Conservation (phyloP, 768 basidiomycete genomes). For the Kwoniella dejecticola region DNA sequence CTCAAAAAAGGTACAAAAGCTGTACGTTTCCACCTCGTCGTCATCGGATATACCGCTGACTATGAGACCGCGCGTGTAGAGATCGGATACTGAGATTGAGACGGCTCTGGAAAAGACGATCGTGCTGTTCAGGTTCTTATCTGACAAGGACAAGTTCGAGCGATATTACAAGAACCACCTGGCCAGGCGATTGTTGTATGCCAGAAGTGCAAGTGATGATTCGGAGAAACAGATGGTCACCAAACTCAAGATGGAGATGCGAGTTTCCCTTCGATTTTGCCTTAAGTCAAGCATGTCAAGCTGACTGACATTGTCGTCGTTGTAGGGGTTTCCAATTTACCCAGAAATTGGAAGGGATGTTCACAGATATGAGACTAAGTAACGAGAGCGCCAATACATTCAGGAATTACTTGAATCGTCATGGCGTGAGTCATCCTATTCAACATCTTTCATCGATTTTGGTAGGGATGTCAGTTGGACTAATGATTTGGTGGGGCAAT, state of each 20-base stretch:
- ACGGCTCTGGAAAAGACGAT: constrained; percentile 90
- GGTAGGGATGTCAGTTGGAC: background rate
- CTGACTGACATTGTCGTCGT: background rate
- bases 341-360: constrained; percentile 97
- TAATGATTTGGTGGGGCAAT: background rate
- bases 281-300: background rate
- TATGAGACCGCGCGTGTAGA: constrained; percentile 60
- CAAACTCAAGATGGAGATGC: constrained; percentile 89
- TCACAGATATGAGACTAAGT: constrained; percentile 91
- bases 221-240: constrained; percentile 96
- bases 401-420: constrained; percentile 61
- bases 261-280: constrained; percentile 13
- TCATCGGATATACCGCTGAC: background rate
- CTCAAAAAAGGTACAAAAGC: constrained; percentile 92
- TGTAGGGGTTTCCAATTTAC: constrained; percentile 87
- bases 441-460: too few species aligned
- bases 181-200: constrained; percentile 82
- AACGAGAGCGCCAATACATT: constrained; percentile 69
- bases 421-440: constrained; percentile 65
- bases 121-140: constrained; percentile 87
- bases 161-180: constrained; percentile 96
- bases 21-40: constrained; percentile 62
- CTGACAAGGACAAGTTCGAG: constrained; percentile 97
- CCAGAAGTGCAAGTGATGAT: constrained; percentile 91
- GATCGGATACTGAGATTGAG: constrained; percentile 92